Evolutionary conservation across 2,329 filamentous ascomycete genomes (phyloP), one percentile per base, ranked within the genome.

Genomic region (Penicillium sp.): DNA sequence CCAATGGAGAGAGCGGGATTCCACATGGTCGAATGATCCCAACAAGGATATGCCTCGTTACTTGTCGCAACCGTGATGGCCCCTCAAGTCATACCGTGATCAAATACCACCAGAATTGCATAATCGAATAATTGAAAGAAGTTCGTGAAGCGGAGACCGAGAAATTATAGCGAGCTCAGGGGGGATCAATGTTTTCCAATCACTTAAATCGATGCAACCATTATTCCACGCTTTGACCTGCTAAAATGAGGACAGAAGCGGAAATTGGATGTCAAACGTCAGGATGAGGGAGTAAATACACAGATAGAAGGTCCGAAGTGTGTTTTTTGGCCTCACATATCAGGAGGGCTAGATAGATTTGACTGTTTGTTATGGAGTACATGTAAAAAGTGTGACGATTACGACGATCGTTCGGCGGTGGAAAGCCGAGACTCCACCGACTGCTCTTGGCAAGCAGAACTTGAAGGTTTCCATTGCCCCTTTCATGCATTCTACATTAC

Each of bases 351-450:
- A 39, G 19, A 39, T 4, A 7, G 18, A 28, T 28, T 11, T n/a
- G 19, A 23, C 21, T 43, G 16, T 43, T 43, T 43, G 23, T 28
- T 5, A 43, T 14, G 11, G 31, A 14, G 14, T 8, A 13, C 6
- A 5, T 14, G 3, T 1, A 13, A 31, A 45, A 33, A 23, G 11
- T 28, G 21, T 16, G 18, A 36, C 44, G 33, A 23, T 45, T 28
- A 39, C n/a, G n/a, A n/a, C n/a, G n/a, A n/a, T n/a, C 31, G 39
- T 31, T 54, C 16, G 10, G 18, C 45, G 51, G 39, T 16, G 33
- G 34, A 47, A 47, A 43, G 43, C 48, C 43, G 52, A 47, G 43
- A 16, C 48, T 45, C 52, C 52, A 51, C 47, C 21, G 16, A 21
- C 42, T 28, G 7, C 7, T 42, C 51, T 55, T 51, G 42, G 47